Conservation (phyloP, 129 eudicot species). For the Rutidosis leptorrhynchoides region DNA sequence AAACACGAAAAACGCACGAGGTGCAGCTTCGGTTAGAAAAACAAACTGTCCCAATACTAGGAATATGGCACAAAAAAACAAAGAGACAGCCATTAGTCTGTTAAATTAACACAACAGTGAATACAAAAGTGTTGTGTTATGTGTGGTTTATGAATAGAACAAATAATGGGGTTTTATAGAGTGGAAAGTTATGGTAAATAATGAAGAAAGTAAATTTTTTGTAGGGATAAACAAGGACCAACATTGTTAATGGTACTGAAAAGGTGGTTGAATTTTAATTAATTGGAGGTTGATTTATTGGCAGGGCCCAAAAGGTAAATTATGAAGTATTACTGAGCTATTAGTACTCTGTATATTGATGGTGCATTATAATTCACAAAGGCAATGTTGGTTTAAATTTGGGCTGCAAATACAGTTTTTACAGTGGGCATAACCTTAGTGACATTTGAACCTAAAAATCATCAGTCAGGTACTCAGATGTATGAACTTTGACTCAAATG, state of each 20-base stretch:
- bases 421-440: background rate
- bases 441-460: too few relatives aligned
- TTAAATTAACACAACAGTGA: slow-evolving; percentile 9
- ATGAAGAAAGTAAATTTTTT: slow-evolving; percentile 1
- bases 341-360: slow-evolving; percentile 1
- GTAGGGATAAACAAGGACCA: slow-evolving; percentile 7
- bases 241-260: slow-evolving; percentile 14
- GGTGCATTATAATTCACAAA: background rate
- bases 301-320: background rate
- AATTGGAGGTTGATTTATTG: slow-evolving; percentile 28
- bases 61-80: slow-evolving; percentile 3
- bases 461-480: too few relatives aligned
- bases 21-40: slow-evolving; percentile 19
- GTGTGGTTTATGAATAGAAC: slow-evolving; percentile 21
- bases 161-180: slow-evolving; percentile 26
- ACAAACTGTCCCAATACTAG: slow-evolving; percentile 8
- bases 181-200: background rate
- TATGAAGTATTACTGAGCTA: background rate
- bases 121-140: slow-evolving; percentile 9
- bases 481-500: too few relatives aligned
- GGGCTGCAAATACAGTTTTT: slow-evolving; percentile 9
- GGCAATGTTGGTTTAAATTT: background rate
- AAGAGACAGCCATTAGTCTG: slow-evolving; percentile 23
- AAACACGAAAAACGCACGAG: slow-evolving; percentile 40
- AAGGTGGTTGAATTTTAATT: slow-evolving; percentile 25